Evolutionary conservation across 805 yeast species (phyloP).

Genomic region (Pichia cephalocereana): DNA sequence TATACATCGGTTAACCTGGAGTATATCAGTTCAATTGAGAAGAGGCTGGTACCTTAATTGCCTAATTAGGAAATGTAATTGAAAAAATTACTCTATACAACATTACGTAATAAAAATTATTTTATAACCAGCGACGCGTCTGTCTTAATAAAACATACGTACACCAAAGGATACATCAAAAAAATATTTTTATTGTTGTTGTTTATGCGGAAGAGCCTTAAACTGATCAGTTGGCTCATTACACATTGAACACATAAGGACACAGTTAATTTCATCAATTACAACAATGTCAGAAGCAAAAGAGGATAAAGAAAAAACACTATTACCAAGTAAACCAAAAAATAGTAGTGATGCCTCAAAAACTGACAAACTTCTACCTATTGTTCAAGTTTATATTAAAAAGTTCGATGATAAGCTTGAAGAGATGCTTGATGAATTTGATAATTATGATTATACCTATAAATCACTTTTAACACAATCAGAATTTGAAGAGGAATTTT

Average conservation of each 20-base stretch:
- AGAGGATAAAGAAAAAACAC: not conserved
- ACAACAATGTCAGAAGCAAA: not conserved
- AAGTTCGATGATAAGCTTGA: constrained; percentile 9
- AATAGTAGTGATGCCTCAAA: not conserved
- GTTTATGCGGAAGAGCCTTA: too few species aligned
- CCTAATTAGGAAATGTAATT: constrained; percentile 1
- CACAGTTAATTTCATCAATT: too few species aligned
- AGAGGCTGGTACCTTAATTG: constrained; percentile 3
- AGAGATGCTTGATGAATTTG: constrained; percentile 11
- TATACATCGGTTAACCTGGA: too few species aligned
- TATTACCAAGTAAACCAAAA: not conserved
- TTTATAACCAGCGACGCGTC: too few species aligned
- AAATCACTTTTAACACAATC: constrained; percentile 15
- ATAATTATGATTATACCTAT: constrained; percentile 14
- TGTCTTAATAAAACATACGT: too few species aligned
- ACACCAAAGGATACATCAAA: too few species aligned
- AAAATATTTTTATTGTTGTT: too few species aligned
- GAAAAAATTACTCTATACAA: too few species aligned
- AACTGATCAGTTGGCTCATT: too few species aligned
- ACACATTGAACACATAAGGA: too few species aligned
- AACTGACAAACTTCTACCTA: not conserved
- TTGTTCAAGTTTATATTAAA: not conserved
- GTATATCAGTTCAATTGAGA: not conserved
- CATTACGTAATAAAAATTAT: too few species aligned
- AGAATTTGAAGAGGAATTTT: constrained; percentile 18